A percentile compares a stretch with the other conserved stretches of the same genome.
phyloP scores from a whole-genome alignment of 73 alveolate genomes.

The Tetrahymena malaccensis region DNA sequence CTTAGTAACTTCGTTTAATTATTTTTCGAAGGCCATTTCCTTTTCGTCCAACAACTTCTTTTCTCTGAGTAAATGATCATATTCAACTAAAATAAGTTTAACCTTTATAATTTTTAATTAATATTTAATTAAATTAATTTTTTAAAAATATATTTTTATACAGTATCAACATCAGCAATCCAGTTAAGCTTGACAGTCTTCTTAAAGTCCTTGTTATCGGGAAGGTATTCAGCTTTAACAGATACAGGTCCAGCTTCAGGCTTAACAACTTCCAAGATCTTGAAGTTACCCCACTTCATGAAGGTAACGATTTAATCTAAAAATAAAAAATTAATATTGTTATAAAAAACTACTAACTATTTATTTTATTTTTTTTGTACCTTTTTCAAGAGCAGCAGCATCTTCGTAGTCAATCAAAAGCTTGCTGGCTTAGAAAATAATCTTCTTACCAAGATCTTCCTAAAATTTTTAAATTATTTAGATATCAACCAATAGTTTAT shows the following conservation, averaged over 20 bases:
- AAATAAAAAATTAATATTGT: background rate
- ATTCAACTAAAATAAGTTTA: constrained; percentile 76
- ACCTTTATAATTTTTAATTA: constrained; percentile 11
- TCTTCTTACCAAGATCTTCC: constrained; percentile 16
- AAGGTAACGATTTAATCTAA: constrained; percentile 4
- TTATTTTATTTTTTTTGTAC: background rate
- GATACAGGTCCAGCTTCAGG: constrained; percentile 23
- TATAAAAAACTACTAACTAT: background rate
- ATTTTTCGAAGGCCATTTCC: constrained; percentile 60
- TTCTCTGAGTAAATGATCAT: constrained; percentile 79
- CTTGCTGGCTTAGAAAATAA: background rate
- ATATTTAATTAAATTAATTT: background rate
- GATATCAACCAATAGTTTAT: background rate
- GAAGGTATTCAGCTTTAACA: constrained; percentile 19
- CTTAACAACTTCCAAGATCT: constrained; percentile 2
- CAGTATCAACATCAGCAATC: constrained; percentile 57
- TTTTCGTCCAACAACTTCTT: constrained; percentile 72
- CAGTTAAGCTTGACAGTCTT: constrained; percentile 79
- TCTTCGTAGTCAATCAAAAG: constrained; percentile 21
- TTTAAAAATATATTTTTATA: background rate
- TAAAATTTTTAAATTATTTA: background rate
- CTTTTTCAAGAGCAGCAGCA: constrained; percentile 19
- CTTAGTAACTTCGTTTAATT: constrained; percentile 70
- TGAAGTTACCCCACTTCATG: constrained; percentile 41
- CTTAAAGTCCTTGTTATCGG: constrained; percentile 87